Conservation (phyloP, 2,329 filamentous ascomycete species). For the Fusarium mexicanum region DNA sequence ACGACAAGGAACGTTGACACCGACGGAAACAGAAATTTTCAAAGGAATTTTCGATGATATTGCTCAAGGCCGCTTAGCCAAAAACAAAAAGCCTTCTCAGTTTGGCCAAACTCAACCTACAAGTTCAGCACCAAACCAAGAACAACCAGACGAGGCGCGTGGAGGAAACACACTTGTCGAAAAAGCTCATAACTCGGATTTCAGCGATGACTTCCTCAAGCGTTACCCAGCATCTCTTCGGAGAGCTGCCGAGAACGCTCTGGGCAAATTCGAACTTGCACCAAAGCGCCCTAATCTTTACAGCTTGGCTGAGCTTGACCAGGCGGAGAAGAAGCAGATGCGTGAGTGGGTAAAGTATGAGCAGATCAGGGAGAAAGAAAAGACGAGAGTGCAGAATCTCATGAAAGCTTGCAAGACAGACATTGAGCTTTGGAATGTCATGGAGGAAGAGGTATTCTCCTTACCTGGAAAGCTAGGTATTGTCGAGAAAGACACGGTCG, state of each 20-base stretch:
- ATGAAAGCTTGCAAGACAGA: constrained; percentile 69
- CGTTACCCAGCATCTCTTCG: constrained; percentile 54
- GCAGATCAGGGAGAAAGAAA: constrained; percentile 56
- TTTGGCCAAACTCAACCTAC: not conserved
- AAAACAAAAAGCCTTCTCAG: constrained; percentile 38
- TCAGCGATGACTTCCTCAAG: constrained; percentile 49
- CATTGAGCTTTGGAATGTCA: constrained; percentile 70
- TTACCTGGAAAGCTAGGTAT: constrained; percentile 67
- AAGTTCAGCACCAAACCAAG: not conserved
- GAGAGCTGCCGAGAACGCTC: constrained; percentile 51
- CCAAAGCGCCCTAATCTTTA: constrained; percentile 39
- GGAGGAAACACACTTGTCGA: constrained; percentile 47
- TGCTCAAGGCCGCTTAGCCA: constrained; percentile 48
- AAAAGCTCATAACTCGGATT: constrained; percentile 45
- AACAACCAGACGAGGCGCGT: not conserved
- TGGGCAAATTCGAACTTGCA: constrained; percentile 51
- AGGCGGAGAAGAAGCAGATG: constrained; percentile 45
- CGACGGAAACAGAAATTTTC: constrained; percentile 66
- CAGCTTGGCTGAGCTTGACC: constrained; percentile 45
- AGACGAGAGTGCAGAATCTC: constrained; percentile 60
- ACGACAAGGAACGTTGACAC: constrained; percentile 63
- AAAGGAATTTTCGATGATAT: constrained; percentile 64
- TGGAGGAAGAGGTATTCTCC: constrained; percentile 74
- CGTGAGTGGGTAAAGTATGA: constrained; percentile 51
- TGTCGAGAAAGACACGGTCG: constrained; percentile 36